Base-by-base conservation (phyloP, 1,139 yeast genomes). In the Yamadazyma diddensiae region DNA sequence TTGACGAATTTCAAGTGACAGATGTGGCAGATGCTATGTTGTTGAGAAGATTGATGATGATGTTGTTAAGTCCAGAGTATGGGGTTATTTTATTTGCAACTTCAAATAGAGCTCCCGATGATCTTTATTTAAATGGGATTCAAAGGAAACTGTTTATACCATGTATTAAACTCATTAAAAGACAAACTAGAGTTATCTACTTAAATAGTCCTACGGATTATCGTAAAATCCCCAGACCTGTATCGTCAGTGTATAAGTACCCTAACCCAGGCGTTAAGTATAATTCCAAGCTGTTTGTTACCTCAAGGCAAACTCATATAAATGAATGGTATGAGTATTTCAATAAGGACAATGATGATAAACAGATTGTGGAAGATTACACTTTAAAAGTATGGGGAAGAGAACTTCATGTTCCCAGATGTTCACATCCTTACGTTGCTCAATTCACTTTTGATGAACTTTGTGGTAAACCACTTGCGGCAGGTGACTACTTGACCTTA, bases 11-110 rank as follows among this genome's bases (percentile, higher is more conserved):
- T 52, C 94, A 85, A 57, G 97, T 92, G 27, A 86, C 95, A 1
- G 98, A 92, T 56, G 97, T 92, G 21, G 98, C 97, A 1, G 98
- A 92, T 59, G 98, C 98, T 3, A 92, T 92, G 98, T 70, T 92
- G 25, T 66, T 92, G 30, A 73, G 98, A 41, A 69, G 96, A 33
- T 62, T 90, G 26, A 54, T 88, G 31, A 73, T 79, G 53, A 64
- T 79, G 29, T 57, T 92, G 31, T 58, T 79, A 31, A 68, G 78
- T 21, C 77, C 81, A 1, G 73, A 79, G 27, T 82, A 82, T 51
- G 97, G 97, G 0, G 81, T 88, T 16, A 80, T 90, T 2, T 62
- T 94, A 10, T 90, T 92, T 63, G 92, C 96, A 23, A 92, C 98
- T 0, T 86, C 96, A 7, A 92, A 92, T 60, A 77, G 98, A 48